phyloP scores from a whole-genome alignment of 139 green algal species.

The Asterochloris erici region DNA sequence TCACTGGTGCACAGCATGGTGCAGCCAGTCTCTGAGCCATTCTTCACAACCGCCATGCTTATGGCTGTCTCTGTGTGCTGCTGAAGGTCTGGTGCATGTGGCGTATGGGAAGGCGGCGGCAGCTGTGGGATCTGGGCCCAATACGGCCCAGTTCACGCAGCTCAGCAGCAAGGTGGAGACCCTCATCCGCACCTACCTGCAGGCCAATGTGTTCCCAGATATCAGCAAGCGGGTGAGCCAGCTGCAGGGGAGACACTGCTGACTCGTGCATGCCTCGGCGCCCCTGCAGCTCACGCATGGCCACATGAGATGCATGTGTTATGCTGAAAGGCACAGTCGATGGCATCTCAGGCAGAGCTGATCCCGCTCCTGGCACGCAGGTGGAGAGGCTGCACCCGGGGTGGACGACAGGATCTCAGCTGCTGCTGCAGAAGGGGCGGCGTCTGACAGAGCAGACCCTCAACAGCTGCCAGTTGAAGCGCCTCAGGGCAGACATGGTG shows the following conservation, averaged over 20 bases:
- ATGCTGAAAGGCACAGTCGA: not conserved
- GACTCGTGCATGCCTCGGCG: not conserved
- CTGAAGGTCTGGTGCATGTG: conserved; percentile 7
- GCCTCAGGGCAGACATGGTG: conserved; percentile 39
- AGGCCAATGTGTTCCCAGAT: conserved; percentile 45
- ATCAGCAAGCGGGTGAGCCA: conserved; percentile 34
- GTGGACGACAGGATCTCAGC: conserved; percentile 22
- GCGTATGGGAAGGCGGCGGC: conserved; percentile 10
- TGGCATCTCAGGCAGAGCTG: not conserved
- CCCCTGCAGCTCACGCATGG: not conserved
- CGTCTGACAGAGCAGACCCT: conserved; percentile 69
- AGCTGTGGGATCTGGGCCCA: not conserved
- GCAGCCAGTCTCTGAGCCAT: too few species aligned
- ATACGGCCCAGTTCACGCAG: conserved; percentile 11
- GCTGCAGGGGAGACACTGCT: not conserved
- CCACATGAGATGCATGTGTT: not conserved
- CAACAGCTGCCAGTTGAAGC: conserved; percentile 69
- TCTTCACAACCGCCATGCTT: not conserved
- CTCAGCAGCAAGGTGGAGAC: conserved; percentile 38
- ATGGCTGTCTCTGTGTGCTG: not conserved
- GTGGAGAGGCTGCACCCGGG: conserved; percentile 38
- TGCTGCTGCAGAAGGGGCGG: conserved; percentile 64
- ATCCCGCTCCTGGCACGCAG: not conserved
- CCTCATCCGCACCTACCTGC: conserved; percentile 52
- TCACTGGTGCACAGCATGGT: too few species aligned